Conservation (phyloP, 2,329 filamentous ascomycete species). For the Ophiocordyceps polyrhachis-furcata region DNA sequence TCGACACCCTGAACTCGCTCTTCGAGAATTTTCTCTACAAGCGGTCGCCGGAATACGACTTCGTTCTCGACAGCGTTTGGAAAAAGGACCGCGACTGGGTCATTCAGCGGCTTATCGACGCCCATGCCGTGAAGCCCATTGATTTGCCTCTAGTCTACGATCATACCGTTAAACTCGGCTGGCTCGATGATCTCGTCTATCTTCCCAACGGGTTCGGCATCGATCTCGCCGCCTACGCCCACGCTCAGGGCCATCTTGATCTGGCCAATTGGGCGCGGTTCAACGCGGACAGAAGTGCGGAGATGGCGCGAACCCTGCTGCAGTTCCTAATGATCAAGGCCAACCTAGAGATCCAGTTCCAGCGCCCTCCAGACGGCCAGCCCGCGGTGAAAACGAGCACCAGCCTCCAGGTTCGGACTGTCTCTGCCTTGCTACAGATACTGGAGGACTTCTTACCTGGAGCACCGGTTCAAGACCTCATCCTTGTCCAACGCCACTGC, state of each 20-base stretch:
- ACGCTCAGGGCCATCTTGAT: constrained; percentile 64
- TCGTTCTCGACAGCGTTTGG: constrained; percentile 84
- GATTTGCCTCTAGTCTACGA: constrained; percentile 25
- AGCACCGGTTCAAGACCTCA: constrained; percentile 46
- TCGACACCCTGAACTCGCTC: constrained; percentile 55
- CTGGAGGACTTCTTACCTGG: constrained; percentile 51
- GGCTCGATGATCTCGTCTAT: constrained; percentile 66
- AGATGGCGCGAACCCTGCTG: constrained; percentile 52
- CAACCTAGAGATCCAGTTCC: constrained; percentile 56
- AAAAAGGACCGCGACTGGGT: constrained; percentile 81
- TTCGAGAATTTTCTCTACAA: constrained; percentile 75
- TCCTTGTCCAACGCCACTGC: constrained; percentile 66
- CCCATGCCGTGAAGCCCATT: constrained; percentile 56
- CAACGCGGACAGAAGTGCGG: constrained; percentile 44
- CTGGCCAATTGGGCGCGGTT: constrained; percentile 63
- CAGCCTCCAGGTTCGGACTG: constrained; percentile 68
- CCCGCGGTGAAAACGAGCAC: constrained; percentile 42
- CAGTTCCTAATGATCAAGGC: constrained; percentile 78
- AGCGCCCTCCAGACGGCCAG: constrained; percentile 47
- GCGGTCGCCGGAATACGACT: constrained; percentile 59
- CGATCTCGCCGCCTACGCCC: constrained; percentile 70
- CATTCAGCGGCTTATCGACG: constrained; percentile 57
- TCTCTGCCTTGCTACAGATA: constrained; percentile 61
- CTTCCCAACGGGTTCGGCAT: constrained; percentile 70
- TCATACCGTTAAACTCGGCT: constrained; percentile 63